phyloP scores from a whole-genome alignment of 2,329 filamentous ascomycete species.

The Fusarium chuoi region DNA sequence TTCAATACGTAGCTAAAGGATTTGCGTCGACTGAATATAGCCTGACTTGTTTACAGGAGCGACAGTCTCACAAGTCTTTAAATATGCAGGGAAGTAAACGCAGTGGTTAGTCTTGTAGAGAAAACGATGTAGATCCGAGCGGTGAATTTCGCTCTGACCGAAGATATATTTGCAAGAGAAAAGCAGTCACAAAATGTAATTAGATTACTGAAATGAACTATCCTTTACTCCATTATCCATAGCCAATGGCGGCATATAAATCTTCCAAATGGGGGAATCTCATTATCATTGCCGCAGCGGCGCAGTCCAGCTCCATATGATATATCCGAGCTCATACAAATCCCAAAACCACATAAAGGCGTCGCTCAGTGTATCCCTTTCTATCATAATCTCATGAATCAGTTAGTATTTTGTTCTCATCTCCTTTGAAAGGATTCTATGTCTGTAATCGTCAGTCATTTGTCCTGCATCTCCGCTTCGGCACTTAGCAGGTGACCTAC shows the following conservation, averaged over 20 bases:
- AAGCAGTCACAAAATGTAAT: fast-evolving
- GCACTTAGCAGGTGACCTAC: fast-evolving
- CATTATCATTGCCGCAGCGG: background rate
- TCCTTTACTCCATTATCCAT: background rate
- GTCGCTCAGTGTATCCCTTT: background rate
- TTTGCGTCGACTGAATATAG: too few species aligned
- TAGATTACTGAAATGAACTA: background rate
- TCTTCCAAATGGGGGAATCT: background rate
- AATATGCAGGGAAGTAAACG: too few species aligned
- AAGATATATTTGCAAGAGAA: fast-evolving
- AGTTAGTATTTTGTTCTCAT: fast-evolving
- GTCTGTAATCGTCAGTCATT: fast-evolving
- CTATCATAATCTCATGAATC: background rate
- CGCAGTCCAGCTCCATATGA: too few species aligned
- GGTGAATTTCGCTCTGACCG: too few species aligned
- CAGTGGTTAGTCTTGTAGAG: too few species aligned
- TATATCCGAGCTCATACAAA: fast-evolving
- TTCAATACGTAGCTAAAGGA: too few species aligned
- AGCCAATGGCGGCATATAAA: background rate
- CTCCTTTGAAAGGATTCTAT: fast-evolving
- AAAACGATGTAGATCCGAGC: too few species aligned
- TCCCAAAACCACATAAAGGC: fast-evolving
- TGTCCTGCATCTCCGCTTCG: fast-evolving
- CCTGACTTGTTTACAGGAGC: too few species aligned
- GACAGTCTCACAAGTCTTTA: too few species aligned